phyloP scores from a whole-genome alignment of 2,329 filamentous ascomycete genomes.

The Botrytis elliptica region DNA sequence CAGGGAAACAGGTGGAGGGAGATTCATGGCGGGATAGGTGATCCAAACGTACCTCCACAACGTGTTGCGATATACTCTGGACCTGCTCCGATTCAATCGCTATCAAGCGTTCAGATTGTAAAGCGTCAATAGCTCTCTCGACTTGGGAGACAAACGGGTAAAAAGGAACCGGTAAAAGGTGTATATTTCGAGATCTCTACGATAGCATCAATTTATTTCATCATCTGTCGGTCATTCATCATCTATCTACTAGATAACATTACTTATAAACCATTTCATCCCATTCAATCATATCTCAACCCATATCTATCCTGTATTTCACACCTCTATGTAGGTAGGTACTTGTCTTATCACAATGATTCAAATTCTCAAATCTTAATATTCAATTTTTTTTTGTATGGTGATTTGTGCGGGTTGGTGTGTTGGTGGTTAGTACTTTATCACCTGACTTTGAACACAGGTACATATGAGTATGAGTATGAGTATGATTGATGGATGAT shows the following conservation, averaged over 20 bases:
- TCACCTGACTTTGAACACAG: no score
- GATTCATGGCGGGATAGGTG: constrained; percentile 5
- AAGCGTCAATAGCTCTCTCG: neutral
- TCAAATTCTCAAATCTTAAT: neutral
- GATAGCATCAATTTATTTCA: neutral
- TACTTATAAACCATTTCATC: no score
- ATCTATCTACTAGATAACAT: neutral
- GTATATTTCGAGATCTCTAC: neutral
- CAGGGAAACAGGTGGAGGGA: neutral
- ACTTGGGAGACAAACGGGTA: neutral
- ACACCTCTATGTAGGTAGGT: neutral
- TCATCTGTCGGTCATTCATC: neutral
- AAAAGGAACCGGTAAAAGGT: neutral
- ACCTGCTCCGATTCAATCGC: neutral
- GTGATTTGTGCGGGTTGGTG: neutral
- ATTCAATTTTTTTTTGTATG: neutral
- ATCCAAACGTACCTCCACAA: no score
- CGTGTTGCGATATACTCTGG: neutral
- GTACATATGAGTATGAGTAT: neutral
- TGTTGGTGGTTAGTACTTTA: neutral
- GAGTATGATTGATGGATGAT: neutral
- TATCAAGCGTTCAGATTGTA: neutral
- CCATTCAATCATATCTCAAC: neutral
- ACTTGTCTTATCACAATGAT: neutral
- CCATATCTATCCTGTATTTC: rapidly evolving